phyloP scores from a whole-genome alignment of 2,329 filamentous ascomycete species.

The Talaromyces sp. region DNA sequence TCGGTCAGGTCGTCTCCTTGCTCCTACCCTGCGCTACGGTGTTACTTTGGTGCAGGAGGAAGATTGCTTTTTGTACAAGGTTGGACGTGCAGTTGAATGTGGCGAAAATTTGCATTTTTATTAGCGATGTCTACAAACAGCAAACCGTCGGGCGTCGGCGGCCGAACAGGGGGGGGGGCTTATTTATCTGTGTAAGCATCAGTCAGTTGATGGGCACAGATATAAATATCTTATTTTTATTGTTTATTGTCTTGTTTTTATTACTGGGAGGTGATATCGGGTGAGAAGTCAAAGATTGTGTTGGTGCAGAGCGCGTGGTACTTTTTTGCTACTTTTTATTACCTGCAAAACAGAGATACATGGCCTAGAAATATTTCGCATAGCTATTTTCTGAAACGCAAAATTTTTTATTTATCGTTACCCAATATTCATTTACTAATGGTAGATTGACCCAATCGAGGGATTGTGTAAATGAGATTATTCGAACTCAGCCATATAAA shows the following conservation, averaged over 20 bases:
- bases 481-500: not conserved
- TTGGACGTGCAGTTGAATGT: constrained; percentile 8
- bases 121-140: constrained; percentile 1
- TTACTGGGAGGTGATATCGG: not conserved
- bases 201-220: not conserved
- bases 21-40: not conserved
- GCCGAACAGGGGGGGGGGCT: not conserved
- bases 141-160: not conserved
- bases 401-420: not conserved
- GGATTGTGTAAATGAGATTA: not conserved
- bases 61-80: constrained; percentile 3
- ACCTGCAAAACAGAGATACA: not conserved
- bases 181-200: not conserved
- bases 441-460: not conserved
- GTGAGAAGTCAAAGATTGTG: not conserved
- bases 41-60: not conserved
- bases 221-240: not conserved
- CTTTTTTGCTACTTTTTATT: not conserved
- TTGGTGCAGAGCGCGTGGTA: not conserved
- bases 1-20: not conserved
- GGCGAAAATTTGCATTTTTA: constrained; percentile 7
- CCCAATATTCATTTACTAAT: not conserved
- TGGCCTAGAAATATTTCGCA: not conserved
- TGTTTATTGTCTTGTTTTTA: not conserved
- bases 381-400: not conserved